A percentile compares a stretch with the other conserved stretches of the same genome.
These are phyloP conservation scores for Xylariaceae sp. DNA, from an alignment of 2,329 filamentous ascomycete species.

Conservation along the genomic window DNA sequence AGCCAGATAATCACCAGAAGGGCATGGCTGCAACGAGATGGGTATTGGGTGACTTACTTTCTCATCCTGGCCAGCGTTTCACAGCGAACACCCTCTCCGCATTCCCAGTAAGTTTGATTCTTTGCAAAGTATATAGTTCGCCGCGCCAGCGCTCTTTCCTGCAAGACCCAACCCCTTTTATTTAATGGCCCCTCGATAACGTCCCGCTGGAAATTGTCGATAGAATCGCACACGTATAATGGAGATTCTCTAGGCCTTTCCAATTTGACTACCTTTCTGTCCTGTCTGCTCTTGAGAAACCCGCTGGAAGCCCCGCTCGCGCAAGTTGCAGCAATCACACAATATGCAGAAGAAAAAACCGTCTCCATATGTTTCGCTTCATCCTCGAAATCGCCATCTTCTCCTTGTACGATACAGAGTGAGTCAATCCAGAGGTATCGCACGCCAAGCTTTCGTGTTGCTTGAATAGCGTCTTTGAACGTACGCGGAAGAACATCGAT, in stretches of 20 bases:
- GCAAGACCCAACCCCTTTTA: constrained; percentile 48
- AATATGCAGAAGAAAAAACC: constrained; percentile 39
- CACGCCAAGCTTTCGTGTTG: constrained; percentile 17
- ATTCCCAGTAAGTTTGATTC: constrained; percentile 49
- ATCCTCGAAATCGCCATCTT: constrained; percentile 29
- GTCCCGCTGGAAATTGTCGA: constrained; percentile 45
- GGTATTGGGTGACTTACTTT: constrained; percentile 40
- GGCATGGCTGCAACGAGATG: not conserved
- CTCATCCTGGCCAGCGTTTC: constrained; percentile 44
- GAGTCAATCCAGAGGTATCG: constrained; percentile 32
- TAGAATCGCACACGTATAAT: constrained; percentile 38
- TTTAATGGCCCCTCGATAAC: constrained; percentile 43
- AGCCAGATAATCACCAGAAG: not conserved
- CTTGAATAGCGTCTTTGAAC: constrained; percentile 25
- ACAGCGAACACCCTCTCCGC: constrained; percentile 45
- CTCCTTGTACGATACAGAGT: constrained; percentile 29
- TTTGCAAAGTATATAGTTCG: constrained; percentile 48
- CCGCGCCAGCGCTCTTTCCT: constrained; percentile 47
- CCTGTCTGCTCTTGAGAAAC: constrained; percentile 30
- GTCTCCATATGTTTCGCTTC: constrained; percentile 39
- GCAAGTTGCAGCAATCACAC: constrained; percentile 35
- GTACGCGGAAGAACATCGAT: constrained; percentile 19
- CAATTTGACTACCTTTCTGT: constrained; percentile 12
- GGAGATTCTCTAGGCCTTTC: not conserved
- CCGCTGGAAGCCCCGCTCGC: constrained; percentile 25